Percentiles rank a stretch among this genome's conserved stretches.
phyloP scores from a whole-genome alignment of 2,329 filamentous ascomycete species.

The Fusarium paranaense region DNA sequence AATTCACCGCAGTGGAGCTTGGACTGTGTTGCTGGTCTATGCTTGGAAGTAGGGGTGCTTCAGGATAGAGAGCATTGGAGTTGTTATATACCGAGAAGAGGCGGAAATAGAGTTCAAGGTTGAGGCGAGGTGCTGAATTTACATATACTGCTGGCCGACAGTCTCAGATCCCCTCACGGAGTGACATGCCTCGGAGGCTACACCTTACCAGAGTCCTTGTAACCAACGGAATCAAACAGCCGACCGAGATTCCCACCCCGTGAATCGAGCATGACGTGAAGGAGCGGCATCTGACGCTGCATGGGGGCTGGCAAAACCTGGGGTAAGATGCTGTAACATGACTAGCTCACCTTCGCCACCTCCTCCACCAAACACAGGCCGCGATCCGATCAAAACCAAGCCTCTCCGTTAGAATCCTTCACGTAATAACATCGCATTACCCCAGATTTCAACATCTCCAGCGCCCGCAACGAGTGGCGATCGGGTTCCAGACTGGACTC shows the following conservation, averaged over 20 bases:
- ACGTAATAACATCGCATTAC: constrained; percentile 9
- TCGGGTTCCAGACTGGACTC: constrained; percentile 12
- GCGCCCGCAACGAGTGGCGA: constrained; percentile 14
- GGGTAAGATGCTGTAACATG: neutral
- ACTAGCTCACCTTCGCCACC: neutral
- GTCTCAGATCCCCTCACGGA: neutral
- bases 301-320: neutral
- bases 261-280: neutral
- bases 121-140: neutral
- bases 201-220: neutral
- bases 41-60: neutral
- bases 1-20: neutral
- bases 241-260: neutral
- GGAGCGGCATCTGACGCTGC: neutral
- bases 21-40: neutral
- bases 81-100: neutral
- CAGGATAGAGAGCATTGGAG: neutral
- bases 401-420: neutral
- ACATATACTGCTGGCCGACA: neutral
- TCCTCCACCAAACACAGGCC: neutral
- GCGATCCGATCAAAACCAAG: neutral
- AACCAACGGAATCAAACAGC: neutral
- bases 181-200: neutral
- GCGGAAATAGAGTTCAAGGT: neutral
- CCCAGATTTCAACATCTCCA: neutral